These are phyloP conservation scores for Pseudocercospora eumusae DNA, from an alignment of 2,329 filamentous ascomycete genomes.

Conservation along the genomic window DNA sequence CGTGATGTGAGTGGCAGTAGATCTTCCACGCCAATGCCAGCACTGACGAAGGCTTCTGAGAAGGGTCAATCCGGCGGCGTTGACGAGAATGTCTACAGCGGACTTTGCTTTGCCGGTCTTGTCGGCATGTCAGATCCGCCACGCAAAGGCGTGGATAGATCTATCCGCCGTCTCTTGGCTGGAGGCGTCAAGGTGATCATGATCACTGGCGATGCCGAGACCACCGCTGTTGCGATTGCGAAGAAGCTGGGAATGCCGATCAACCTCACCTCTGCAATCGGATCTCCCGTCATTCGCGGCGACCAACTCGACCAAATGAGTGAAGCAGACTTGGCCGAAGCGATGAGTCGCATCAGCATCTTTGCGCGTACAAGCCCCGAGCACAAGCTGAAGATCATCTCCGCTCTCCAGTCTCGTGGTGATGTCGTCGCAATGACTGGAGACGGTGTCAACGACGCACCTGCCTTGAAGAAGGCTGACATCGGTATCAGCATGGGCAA, in stretches of 20 bases:
- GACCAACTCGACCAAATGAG: conserved; percentile 94
- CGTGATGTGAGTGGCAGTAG: conserved; percentile 21
- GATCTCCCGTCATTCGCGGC: conserved; percentile 76
- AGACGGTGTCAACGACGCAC: conserved; percentile 96
- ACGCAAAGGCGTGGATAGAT: conserved; percentile 81
- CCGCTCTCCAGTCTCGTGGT: conserved; percentile 83
- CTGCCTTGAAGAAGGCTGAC: conserved; percentile 93
- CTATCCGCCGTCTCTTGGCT: conserved; percentile 85
- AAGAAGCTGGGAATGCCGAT: conserved; percentile 94
- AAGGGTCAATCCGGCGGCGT: conserved; percentile 12
- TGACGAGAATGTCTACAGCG: conserved; percentile 72
- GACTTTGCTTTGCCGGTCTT: conserved; percentile 84
- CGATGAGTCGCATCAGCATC: conserved; percentile 85
- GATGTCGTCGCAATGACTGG: conserved; percentile 99
- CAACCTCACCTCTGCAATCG: conserved; percentile 57
- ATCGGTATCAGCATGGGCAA: conserved; percentile 97
- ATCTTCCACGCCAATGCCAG: conserved; percentile 30
- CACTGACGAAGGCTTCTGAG: conserved; percentile 6
- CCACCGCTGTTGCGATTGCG: conserved; percentile 90
- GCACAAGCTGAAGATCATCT: conserved; percentile 96
- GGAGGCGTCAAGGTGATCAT: conserved; percentile 97
- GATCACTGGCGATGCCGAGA: conserved; percentile 97
- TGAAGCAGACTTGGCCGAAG: conserved; percentile 77
- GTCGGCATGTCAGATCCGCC: conserved; percentile 98
- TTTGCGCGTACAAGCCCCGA: conserved; percentile 96